A percentile compares a stretch with the other conserved stretches of the same genome.
phyloP scores from a whole-genome alignment of 192 early-diverging fungal species.

The Backusella psychrophila region DNA sequence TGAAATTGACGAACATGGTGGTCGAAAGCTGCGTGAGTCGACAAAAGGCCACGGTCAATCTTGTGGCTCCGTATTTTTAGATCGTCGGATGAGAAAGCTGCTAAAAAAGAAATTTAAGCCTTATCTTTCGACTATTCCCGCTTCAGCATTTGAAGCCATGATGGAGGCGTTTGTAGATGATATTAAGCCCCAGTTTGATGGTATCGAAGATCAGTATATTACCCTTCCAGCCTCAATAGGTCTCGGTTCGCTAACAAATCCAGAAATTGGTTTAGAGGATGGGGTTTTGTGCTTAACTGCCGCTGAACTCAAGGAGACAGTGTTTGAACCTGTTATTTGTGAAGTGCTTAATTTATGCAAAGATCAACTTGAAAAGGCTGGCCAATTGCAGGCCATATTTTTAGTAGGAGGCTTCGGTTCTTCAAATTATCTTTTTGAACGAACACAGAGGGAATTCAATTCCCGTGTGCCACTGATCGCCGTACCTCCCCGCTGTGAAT shows the following conservation, averaged over 20 bases:
- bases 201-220: conserved; percentile 47
- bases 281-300: conserved; percentile 52
- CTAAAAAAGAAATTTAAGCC: conserved; percentile 45
- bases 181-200: conserved; percentile 56
- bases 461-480: conserved; percentile 48
- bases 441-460: conserved; percentile 46
- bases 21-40: conserved; percentile 37
- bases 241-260: conserved; percentile 44
- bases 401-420: conserved; percentile 57
- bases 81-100: conserved; percentile 43
- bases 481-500: conserved; percentile 52
- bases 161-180: conserved; percentile 56
- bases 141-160: conserved; percentile 48
- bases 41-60: conserved; percentile 49
- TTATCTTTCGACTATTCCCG: conserved; percentile 43
- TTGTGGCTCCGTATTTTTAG: conserved; percentile 48
- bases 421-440: conserved; percentile 51
- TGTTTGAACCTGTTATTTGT: conserved; percentile 55
- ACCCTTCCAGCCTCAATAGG: conserved; percentile 49
- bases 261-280: conserved; percentile 49
- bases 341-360: conserved; percentile 49
- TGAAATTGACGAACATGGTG: conserved; percentile 36
- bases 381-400: conserved; percentile 50
- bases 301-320: conserved; percentile 44
- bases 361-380: conserved; percentile 47